Base-by-base conservation (phyloP, 1,284 basidiomycete species). In the Wallemia mellicola region DNA sequence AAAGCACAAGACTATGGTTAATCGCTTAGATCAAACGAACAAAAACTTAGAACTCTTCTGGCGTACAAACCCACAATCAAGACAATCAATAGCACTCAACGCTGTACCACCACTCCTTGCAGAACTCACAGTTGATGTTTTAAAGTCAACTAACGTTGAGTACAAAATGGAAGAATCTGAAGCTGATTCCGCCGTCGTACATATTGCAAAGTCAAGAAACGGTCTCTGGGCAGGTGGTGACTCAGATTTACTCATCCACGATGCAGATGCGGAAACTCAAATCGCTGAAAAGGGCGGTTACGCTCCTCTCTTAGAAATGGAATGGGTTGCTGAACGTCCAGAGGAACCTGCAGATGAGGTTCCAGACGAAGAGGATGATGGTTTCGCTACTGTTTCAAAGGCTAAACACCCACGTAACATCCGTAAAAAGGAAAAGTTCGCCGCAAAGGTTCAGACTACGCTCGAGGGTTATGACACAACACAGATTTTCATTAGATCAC, bases 101-200 rank as follows among this genome's bases (percentile, higher is more conserved):
- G n/a, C 73, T 75, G 19, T 80, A 89, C 62, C 73, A 87, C 9
- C 86, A 86, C 0, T 82, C 85, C 0, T 75, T 87, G 38, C 71
- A 73, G 26, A 78, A 78, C 63, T 68, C 74, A 17, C 74, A 78
- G 1, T 83, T 82, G 65, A 69, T 84, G 1, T 72, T 77, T 58
- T 77, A 79, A 1, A 71, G 88, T 1, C 64, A 72, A 56, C 63
- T 68, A 0, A 14, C 11, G 55, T 28, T 3, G 55, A 57, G 55
- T 57, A 11, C 55, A 57, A 27, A 15, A 81, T 82, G 60, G 84
- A 87, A 0, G 79, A 86, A 62, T 82, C 81, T 65, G 88, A 94
- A 69, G 86, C 81, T 2, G 88, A 94, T 69, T 82, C 82, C 1
- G 82, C 80, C 62, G 82, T 83, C 28, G 86, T 89, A 1, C 81